phyloP scores from a whole-genome alignment of 306 rosid species.

The Vigna mungo region DNA sequence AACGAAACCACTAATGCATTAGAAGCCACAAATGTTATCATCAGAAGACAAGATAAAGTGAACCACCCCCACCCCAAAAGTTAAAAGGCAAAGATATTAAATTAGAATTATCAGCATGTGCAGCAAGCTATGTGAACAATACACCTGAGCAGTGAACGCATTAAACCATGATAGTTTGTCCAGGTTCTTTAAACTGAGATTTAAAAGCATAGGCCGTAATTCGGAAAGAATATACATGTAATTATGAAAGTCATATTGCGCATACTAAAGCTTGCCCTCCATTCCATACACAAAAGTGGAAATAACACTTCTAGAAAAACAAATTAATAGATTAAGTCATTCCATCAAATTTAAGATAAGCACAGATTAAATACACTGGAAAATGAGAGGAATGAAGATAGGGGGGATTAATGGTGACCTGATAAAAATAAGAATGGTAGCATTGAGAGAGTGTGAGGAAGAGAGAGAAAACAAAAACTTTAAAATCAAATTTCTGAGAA shows the following conservation, averaged over 20 bases:
- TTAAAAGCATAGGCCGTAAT: too few species aligned
- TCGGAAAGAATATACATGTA: background rate
- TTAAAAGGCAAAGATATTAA: background rate
- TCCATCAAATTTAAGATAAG: background rate
- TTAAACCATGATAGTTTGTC: background rate
- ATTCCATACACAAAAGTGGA: background rate
- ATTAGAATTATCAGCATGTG: background rate
- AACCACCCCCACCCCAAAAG: background rate
- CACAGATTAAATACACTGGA: background rate
- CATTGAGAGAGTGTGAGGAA: background rate
- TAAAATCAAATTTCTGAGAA: background rate
- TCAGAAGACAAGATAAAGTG: conserved; percentile 4
- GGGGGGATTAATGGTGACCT: background rate
- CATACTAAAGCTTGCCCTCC: background rate
- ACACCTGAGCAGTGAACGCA: conserved; percentile 13
- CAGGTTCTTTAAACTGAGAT: too few species aligned
- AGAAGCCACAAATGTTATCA: background rate
- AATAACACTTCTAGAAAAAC: background rate
- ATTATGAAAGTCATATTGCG: background rate
- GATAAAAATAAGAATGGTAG: background rate
- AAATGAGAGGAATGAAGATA: background rate
- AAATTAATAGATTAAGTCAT: background rate
- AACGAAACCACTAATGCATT: conserved; percentile 20
- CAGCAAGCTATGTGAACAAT: conserved; percentile 1
- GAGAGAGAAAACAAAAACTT: background rate